These are phyloP conservation scores for Pichia sp. DNA, from an alignment of 1,139 yeast genomes.

Conservation along the genomic window DNA sequence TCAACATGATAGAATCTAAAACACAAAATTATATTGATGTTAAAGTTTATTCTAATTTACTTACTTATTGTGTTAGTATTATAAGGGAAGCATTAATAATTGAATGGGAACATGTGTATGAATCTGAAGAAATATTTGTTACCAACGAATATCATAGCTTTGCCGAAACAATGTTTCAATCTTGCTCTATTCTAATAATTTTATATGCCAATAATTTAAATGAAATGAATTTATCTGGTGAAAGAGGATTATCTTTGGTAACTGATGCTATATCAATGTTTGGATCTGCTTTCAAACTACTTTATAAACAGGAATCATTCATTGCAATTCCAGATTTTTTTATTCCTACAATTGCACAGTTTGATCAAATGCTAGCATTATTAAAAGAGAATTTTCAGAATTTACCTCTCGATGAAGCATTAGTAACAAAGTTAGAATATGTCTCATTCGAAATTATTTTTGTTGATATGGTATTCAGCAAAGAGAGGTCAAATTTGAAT, in stretches of 20 bases:
- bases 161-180: constrained; percentile 31
- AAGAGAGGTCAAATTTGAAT: constrained; percentile 24
- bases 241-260: constrained; percentile 37
- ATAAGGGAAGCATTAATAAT: constrained; percentile 22
- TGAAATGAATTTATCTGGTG: constrained; percentile 41
- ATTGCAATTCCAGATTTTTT: constrained; percentile 8
- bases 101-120: constrained; percentile 19
- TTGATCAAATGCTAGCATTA: constrained; percentile 8
- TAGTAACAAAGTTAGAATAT: constrained; percentile 48
- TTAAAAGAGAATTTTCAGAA: constrained; percentile 5
- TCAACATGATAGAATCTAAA: background rate
- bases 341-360: constrained; percentile 5
- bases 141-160: constrained; percentile 9
- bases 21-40: constrained; percentile 5
- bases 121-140: constrained; percentile 1
- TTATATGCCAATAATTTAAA: constrained; percentile 36
- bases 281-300: constrained; percentile 33
- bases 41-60: constrained; percentile 25
- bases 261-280: constrained; percentile 36
- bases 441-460: constrained; percentile 36
- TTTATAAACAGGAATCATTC: constrained; percentile 1
- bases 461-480: constrained; percentile 2
- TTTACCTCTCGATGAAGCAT: constrained; percentile 37
- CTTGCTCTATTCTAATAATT: constrained; percentile 37
- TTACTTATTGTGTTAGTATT: constrained; percentile 23